Percentiles rank a stretch among this genome's conserved stretches.
phyloP scores from a whole-genome alignment of 2,329 filamentous ascomycete species.

The Periconia sp. region DNA sequence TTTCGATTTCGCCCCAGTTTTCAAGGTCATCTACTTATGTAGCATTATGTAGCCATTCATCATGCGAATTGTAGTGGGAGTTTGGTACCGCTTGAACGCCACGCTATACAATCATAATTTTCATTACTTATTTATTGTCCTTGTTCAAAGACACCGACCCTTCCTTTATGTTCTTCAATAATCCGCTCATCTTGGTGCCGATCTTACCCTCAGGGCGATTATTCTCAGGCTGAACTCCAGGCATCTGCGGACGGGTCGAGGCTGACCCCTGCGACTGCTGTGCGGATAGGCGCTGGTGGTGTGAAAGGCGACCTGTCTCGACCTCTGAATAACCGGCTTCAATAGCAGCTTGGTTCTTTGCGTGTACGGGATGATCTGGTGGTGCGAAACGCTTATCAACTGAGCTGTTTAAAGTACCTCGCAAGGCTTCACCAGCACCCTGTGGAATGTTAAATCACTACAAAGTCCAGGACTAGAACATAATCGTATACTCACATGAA shows the following conservation, averaged over 20 bases:
- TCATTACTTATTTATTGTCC: constrained; percentile 27
- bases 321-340: constrained; percentile 35
- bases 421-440: constrained; percentile 40
- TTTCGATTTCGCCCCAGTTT: no score
- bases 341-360: constrained; percentile 37
- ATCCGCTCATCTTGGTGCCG: constrained; percentile 31
- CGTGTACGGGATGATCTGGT: constrained; percentile 26
- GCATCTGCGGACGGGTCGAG: background rate
- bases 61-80: no score
- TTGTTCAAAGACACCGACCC: constrained; percentile 19
- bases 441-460: constrained; percentile 5
- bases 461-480: background rate
- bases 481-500: constrained; percentile 30
- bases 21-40: no score
- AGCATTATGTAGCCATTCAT: no score
- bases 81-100: background rate
- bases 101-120: constrained; percentile 38
- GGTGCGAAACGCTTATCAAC: constrained; percentile 32
- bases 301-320: constrained; percentile 21
- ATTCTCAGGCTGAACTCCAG: constrained; percentile 7
- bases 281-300: constrained; percentile 10
- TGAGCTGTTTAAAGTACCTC: constrained; percentile 36
- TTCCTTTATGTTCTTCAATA: constrained; percentile 39
- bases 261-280: background rate
- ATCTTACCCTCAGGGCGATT: constrained; percentile 21